Base-by-base conservation (phyloP, 306 rosid species). In the Acacia melanoxylon region DNA sequence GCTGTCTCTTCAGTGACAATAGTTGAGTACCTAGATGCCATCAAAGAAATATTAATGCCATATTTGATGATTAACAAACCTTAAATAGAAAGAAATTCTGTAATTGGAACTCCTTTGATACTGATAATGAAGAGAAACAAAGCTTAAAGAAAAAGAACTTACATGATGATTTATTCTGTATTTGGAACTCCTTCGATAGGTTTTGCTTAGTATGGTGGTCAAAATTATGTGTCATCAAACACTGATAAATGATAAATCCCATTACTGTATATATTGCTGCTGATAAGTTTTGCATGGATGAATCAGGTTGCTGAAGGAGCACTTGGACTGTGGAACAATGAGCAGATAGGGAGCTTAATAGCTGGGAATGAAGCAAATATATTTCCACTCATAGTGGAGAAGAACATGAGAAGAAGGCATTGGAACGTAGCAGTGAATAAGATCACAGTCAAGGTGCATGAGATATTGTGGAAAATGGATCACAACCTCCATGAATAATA, bases 281-380 rank as follows among this genome's bases (percentile, higher is more conserved):
- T 76, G 77, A 68, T 67, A 44, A 73, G 49, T 84, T 69, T 80
- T 75, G 44, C 42, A 67, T 81, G 40, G 61, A 16, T 78, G 22
- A 24, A 42, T 56, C 92, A 92, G 94, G 93, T 92, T 82, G 94
- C 94, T 12, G 93, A 89, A 85, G 81, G 87, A 79, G 89, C 97
- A 81, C 90, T 92, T 51, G 83, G 75, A 86, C 75, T 92, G 79
- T 92, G 94, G 94, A 89, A 88, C 83, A 90, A 90, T 22, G 94
- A 89, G 74, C 92, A 86, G 78, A 74, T 90, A 41, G 79, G 89
- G 51, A 79, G 84, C 76, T 80, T 88, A 68, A 85, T 92, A 62
- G 80, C 90, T 78, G 87, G 80, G 78, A 89, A 90, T 79, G 86
- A 93, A 77, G 81, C 58, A 29, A 85, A 58, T 52, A 86, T 92